Conservation (phyloP, 331 rosid genomes). For the Saraca asoca region DNA sequence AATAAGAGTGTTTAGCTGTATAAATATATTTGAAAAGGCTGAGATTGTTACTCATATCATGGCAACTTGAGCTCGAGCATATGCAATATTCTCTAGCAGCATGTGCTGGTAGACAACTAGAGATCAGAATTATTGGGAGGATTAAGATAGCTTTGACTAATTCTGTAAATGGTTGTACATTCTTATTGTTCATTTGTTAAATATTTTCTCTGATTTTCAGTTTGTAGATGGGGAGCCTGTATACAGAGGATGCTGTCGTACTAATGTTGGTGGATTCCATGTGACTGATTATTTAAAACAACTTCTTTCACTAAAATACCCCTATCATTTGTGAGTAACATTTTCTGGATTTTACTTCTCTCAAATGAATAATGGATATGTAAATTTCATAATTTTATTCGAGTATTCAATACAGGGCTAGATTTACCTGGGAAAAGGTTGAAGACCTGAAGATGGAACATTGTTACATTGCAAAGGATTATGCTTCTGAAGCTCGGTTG, state of each 20-base stretch:
- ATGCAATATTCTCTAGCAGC: neutral
- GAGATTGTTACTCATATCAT: neutral
- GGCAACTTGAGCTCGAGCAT: constrained; percentile 1
- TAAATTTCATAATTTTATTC: constrained; percentile 21
- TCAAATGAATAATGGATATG: constrained; percentile 7
- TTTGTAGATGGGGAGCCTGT: constrained; percentile 61
- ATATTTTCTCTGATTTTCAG: constrained; percentile 32
- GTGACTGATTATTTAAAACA: constrained; percentile 66
- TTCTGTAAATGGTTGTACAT: neutral
- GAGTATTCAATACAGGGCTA: constrained; percentile 59
- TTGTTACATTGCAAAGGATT: constrained; percentile 76
- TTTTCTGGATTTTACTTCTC: no score
- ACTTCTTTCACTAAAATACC: constrained; percentile 63
- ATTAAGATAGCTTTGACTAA: constrained; percentile 11
- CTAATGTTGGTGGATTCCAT: constrained; percentile 64
- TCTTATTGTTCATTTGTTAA: no score
- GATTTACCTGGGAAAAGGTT: constrained; percentile 87
- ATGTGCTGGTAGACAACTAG: constrained; percentile 1
- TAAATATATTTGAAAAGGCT: constrained; percentile 8
- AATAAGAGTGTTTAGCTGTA: constrained; percentile 13
- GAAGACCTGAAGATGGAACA: constrained; percentile 97
- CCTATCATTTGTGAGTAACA: constrained; percentile 55
- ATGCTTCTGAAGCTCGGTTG: constrained; percentile 67
- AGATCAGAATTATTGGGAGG: neutral
- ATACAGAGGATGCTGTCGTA: constrained; percentile 59